A percentile compares a stretch with the other conserved stretches of the same genome.
Conservation (phyloP, 2,329 filamentous ascomycete genomes). For the Ascochyta pisi region DNA sequence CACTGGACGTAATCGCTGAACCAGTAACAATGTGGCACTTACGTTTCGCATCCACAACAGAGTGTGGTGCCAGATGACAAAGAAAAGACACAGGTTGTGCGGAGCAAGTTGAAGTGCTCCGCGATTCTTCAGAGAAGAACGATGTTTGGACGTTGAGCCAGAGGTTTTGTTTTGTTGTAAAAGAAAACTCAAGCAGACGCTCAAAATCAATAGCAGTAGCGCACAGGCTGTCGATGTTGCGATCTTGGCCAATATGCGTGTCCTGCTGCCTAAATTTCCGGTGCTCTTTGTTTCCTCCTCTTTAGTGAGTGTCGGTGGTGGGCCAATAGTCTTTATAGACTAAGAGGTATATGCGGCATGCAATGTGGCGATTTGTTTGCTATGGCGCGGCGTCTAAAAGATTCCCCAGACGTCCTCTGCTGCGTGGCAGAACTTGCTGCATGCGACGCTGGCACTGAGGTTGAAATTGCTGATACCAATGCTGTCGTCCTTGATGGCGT, state of each 20-base stretch:
- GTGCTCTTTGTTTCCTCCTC: constrained; percentile 31
- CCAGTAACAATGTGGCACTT: constrained; percentile 22
- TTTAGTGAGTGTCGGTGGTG: constrained; percentile 23
- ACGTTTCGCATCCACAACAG: constrained; percentile 21
- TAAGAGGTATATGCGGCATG: constrained; percentile 36
- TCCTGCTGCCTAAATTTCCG: constrained; percentile 40
- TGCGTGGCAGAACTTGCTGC: constrained; percentile 99
- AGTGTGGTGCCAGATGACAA: constrained; percentile 22
- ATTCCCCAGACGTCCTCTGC: constrained; percentile 97
- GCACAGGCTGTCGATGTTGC: constrained; percentile 71
- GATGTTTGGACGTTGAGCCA: constrained; percentile 79
- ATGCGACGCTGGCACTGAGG: constrained; percentile 94
- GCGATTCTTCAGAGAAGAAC: constrained; percentile 49
- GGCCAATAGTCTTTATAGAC: constrained; percentile 33
- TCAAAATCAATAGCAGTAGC: constrained; percentile 61
- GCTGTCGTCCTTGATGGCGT: constrained; percentile 92
- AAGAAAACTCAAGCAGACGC: constrained; percentile 75
- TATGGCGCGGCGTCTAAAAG: constrained; percentile 62
- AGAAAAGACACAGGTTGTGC: constrained; percentile 41
- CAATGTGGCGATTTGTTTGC: constrained; percentile 26
- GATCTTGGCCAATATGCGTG: constrained; percentile 61
- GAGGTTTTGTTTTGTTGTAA: constrained; percentile 79
- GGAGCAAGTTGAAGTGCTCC: constrained; percentile 71
- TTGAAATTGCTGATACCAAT: constrained; percentile 99
- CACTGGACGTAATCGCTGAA: constrained; percentile 4